Base-by-base conservation (phyloP, 1,139 yeast species). In the Citeromyces hawaiiensis region DNA sequence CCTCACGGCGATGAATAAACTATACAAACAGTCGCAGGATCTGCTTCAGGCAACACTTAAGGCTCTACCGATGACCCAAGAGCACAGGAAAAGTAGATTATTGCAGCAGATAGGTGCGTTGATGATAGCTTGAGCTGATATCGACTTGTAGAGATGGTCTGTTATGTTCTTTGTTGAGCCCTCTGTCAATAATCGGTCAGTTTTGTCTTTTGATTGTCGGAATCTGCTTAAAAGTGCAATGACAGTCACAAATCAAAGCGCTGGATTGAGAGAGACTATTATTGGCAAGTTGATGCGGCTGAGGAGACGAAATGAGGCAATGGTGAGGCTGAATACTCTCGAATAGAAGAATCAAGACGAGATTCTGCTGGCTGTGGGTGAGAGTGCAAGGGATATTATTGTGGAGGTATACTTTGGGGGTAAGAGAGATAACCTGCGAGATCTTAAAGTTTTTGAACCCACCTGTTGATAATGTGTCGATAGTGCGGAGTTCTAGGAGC, bases 251-350 rank as follows among this genome's bases (percentile, higher is more conserved):
- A 64, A 66, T 40, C 52, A 61, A 13, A 51, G 64, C 2, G 78
- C 77, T 0, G 79, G 80, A 0, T 51, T 73, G 33, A 52, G 76
- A 39, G 80, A 73, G 47, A 56, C 64, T 16, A 59, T 55, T 0
- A 52, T 56, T 13, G 78, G 70, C 38, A 71, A 68, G 44, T 45
- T 63, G 6, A 53, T 53, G 11, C 54, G 78, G 38, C 61, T 62
- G 31, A 66, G 66, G 50, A 54, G 61, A 38, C 61, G 64, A 47
- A 53, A 60, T 6, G 76, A 71, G 45, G 70, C 76, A 1, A 65
- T 62, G 1, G 48, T 62, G 23, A 51, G 79, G 36, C 51, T 72
- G 45, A 66, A 75, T 49, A 35, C 71, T 2, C 44, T 72, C 6
- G 76, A 71, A 38, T 55, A 56, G 2, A 69, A 68, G 21, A 19